Base-by-base conservation (phyloP, 2,329 filamentous ascomycete species). In the Colletotrichum lini region DNA sequence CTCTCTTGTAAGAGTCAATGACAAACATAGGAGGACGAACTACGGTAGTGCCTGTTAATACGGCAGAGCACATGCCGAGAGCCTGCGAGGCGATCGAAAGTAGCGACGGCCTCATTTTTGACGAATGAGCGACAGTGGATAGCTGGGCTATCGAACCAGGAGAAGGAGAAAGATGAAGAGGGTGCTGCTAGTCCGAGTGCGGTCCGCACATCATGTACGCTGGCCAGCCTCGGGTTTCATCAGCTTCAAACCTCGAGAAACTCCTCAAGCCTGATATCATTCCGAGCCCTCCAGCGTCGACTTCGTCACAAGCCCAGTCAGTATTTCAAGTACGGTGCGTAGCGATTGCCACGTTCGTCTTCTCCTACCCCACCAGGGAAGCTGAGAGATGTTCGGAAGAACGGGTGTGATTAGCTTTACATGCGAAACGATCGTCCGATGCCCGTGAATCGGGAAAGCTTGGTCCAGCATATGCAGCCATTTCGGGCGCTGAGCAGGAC, bases 31-130 rank as follows among this genome's bases (percentile, higher is more conserved):
- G 59, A 16, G 21, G 58, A 6, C 70, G 73, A 6, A 73, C 70
- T 0, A 73, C 40, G 26, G 74, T 67, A 40, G 3, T 35, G 52
- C 58, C 65, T 73, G 7, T 73, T 64, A 4, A 75, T 74, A 49
- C 75, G 40, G 38, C 70, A 67, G 70, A 58, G 26, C 76, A 52
- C 26, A 70, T 73, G 12, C 69, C 60, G 16, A 72, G 15, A 30
- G 74, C 53, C 23, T 73, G 38, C 44, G 61, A 60, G 30, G 66
- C 75, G 18, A 73, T 45, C 18, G 47, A 47, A 3, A 70, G 23
- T 4, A 54, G 18, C 35, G 58, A 49, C 6, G 26, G 42, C 70
- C 76, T 79, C 78, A 80, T 80, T 40, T 30, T 21, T 65, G 66
- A 12, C 40, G 8, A 40, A 13, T 18, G 13, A 5, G 23, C 18